phyloP scores from a whole-genome alignment of 768 basidiomycete genomes.

The Tylopilus sp. region DNA sequence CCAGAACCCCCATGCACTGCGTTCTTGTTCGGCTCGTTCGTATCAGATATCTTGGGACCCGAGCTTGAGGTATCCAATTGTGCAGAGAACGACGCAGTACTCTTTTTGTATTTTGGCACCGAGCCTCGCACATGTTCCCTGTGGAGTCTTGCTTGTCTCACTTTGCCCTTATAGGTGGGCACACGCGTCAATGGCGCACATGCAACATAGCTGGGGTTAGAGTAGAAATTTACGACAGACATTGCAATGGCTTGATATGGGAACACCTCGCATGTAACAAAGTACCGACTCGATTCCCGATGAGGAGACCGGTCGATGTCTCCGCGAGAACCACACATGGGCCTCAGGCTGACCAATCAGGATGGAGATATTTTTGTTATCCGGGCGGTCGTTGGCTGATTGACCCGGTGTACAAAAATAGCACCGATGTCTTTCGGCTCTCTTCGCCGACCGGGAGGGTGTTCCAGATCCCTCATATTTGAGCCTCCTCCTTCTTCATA shows the following conservation, averaged over 20 bases:
- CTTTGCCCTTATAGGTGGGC: neutral
- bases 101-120: neutral
- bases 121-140: neutral
- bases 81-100: constrained; percentile 49
- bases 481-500: neutral
- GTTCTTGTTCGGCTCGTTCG: constrained; percentile 46
- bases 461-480: neutral
- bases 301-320: too few relatives aligned
- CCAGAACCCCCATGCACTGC: too few relatives aligned
- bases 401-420: neutral
- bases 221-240: too few relatives aligned
- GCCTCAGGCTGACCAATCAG: neutral
- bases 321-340: too few relatives aligned
- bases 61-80: constrained; percentile 54
- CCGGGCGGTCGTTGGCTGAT: neutral
- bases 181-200: constrained; percentile 10
- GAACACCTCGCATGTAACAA: too few relatives aligned
- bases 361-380: neutral
- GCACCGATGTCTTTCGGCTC: constrained; percentile 2
- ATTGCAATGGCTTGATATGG: too few relatives aligned
- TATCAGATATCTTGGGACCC: constrained; percentile 73
- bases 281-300: too few relatives aligned
- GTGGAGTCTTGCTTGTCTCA: neutral
- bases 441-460: neutral
- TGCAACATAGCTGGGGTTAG: neutral